Base-by-base conservation (phyloP, 257 asterid species). In the Solanum commersonii region DNA sequence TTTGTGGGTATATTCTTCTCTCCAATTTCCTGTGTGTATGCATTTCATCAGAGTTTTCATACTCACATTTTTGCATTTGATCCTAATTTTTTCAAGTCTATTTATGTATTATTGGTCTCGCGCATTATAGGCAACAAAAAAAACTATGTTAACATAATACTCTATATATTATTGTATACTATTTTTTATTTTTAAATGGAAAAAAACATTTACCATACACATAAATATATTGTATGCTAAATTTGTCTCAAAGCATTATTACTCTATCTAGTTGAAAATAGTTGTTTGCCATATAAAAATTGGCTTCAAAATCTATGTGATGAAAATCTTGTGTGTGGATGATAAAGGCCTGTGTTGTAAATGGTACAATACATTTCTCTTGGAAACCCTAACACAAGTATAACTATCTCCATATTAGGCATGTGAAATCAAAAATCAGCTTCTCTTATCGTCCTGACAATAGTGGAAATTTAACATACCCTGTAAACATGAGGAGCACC, bases 401-500 rank as follows among this genome's bases (percentile, higher is more conserved):
- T 15, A 27, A 46, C 65, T 81, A 81, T 27, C 68, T 81, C 68
- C 68, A 23, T 38, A 81, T 29, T 46, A 81, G 85, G 68, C 68
- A 81, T 29, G 20, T 18, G 42, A 81, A 81, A 46, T 81, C 68
- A 81, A 81, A 81, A 49, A 29, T 81, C 68, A 31, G 65, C 67
- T 79, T 25, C 38, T 79, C 84, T 25, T 15, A 27, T 46, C 15
- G 8, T 79, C 84, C 59, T 79, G 29, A 49, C 6, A 18, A 49
- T 46, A 49, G 38, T 81, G 85, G 70, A 81, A 46, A 29, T 49
- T 81, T 81, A 29, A 29, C 68, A 86, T 94, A 96, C 99, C 98
- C 93, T 95, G 94, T 92, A 91, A 77, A 96, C 98, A 90, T 96
- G 97, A 84, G 98, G 99, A 79, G 99, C 98, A 88, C 99, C 99